phyloP scores from a whole-genome alignment of 2,329 filamentous ascomycete genomes.

The Colletotrichum sp. region DNA sequence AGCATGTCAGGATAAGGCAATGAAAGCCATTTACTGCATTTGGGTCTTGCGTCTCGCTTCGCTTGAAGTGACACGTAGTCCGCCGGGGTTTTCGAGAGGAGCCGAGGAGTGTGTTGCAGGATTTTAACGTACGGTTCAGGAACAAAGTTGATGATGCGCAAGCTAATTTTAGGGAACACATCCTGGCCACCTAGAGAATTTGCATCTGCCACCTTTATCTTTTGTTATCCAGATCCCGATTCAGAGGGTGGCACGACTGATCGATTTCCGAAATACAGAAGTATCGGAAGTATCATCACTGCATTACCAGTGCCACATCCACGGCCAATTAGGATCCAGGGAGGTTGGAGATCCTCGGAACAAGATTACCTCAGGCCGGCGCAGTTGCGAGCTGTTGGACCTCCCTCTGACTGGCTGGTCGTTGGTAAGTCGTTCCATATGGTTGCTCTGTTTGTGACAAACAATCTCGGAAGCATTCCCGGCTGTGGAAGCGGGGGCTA shows the following conservation, averaged over 20 bases:
- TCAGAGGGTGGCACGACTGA: accelerated
- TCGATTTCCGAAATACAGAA: not conserved
- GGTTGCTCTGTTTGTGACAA: not conserved
- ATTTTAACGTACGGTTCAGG: not conserved
- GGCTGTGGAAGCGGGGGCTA: not conserved
- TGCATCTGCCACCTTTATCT: not conserved
- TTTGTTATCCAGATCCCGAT: not conserved
- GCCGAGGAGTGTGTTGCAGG: accelerated
- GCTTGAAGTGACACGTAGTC: not conserved
- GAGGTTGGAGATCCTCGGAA: not conserved
- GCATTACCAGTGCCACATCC: not conserved
- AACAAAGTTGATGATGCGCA: not conserved
- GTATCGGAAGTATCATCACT: not conserved
- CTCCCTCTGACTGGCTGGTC: not conserved
- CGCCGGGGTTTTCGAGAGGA: accelerated
- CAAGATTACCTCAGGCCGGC: not conserved
- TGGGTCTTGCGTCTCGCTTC: not conserved
- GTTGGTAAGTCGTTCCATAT: not conserved
- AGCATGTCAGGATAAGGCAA: not conserved
- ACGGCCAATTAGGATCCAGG: not conserved
- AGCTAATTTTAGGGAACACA: not conserved
- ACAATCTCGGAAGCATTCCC: not conserved
- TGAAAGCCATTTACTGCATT: not conserved
- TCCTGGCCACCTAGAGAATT: accelerated
- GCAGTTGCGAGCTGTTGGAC: not conserved